phyloP scores from a whole-genome alignment of 768 basidiomycete genomes.

The Tephrocybe sp. region DNA sequence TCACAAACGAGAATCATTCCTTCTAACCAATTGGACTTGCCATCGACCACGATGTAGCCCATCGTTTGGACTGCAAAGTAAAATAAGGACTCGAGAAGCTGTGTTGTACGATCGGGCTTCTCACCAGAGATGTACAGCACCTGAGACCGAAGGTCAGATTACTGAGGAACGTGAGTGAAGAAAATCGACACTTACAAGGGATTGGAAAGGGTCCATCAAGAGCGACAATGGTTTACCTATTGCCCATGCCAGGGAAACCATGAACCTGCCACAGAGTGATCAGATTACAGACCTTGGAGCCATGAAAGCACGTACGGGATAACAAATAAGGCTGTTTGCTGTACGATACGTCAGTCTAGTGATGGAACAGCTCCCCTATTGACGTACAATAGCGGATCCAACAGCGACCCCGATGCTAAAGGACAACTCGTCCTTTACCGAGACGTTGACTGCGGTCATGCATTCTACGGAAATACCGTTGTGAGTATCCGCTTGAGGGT shows the following conservation, averaged over 20 bases:
- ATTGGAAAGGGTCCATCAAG: conserved; percentile 89
- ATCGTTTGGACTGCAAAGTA: conserved; percentile 76
- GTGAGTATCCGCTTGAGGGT: too few relatives aligned
- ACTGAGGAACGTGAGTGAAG: not conserved
- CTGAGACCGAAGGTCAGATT: conserved; percentile 40
- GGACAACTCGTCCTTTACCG: conserved; percentile 86
- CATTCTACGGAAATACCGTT: conserved; percentile 68
- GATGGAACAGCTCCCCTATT: not conserved
- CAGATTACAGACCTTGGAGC: not conserved
- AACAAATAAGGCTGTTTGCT: conserved; percentile 87
- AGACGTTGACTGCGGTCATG: conserved; percentile 87
- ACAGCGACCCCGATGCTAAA: conserved; percentile 90
- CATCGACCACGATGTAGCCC: conserved; percentile 80
- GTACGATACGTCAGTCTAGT: conserved; percentile 2
- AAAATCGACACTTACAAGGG: conserved; percentile 47
- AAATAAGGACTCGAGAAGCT: not conserved
- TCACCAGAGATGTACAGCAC: conserved; percentile 23
- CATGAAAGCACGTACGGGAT: conserved; percentile 58
- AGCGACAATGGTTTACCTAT: conserved; percentile 78
- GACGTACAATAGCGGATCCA: conserved; percentile 75
- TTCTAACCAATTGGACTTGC: conserved; percentile 84
- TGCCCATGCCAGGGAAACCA: conserved; percentile 77
- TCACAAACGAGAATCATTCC: conserved; percentile 39
- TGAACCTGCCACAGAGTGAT: conserved; percentile 45
- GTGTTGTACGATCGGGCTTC: not conserved